Evolutionary conservation across 495 filamentous ascomycete genomes (phyloP).

Genomic region (Penicillium pulvis): DNA sequence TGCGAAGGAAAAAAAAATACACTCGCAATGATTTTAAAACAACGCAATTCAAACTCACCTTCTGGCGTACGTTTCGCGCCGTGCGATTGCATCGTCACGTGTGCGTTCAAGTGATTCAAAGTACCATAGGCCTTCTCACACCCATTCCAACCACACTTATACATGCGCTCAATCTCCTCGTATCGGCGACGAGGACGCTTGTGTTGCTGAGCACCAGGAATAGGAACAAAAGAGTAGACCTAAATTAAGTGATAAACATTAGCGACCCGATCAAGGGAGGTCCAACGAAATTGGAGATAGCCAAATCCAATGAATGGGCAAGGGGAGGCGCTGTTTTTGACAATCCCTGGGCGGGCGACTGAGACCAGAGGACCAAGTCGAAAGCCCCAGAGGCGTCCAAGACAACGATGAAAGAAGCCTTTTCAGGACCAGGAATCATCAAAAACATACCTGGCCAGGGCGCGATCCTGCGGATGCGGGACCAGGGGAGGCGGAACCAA

Average conservation of each 20-base stretch:
- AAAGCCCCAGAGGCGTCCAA: slow-evolving; percentile 30
- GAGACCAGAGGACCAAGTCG: slow-evolving; percentile 8
- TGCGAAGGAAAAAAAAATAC: not conserved
- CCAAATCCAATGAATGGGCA: not conserved
- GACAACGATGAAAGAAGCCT: slow-evolving; percentile 38
- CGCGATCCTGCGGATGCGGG: slow-evolving; percentile 60
- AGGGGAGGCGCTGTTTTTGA: slow-evolving; percentile 33
- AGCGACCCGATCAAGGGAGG: slow-evolving; percentile 1
- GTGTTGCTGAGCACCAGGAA: slow-evolving; percentile 95
- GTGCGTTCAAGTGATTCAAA: slow-evolving; percentile 93
- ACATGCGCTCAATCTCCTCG: slow-evolving; percentile 99
- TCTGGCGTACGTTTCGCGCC: slow-evolving; percentile 91
- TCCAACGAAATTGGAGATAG: slow-evolving; percentile 9
- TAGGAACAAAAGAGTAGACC: slow-evolving; percentile 98
- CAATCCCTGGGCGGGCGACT: slow-evolving; percentile 29
- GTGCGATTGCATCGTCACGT: slow-evolving; percentile 98
- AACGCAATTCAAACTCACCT: slow-evolving; percentile 62
- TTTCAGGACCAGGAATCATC: slow-evolving; percentile 40
- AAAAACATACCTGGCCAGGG: slow-evolving; percentile 72
- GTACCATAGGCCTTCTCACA: slow-evolving; percentile 99
- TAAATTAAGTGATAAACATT: slow-evolving; percentile 44
- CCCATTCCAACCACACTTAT: slow-evolving; percentile 97
- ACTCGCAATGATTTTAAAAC: not conserved
- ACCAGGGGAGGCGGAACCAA: slow-evolving; percentile 59
- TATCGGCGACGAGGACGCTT: slow-evolving; percentile 93